These are phyloP conservation scores for Tremella yokohamensis DNA, from an alignment of 768 basidiomycete species.

Conservation along the genomic window DNA sequence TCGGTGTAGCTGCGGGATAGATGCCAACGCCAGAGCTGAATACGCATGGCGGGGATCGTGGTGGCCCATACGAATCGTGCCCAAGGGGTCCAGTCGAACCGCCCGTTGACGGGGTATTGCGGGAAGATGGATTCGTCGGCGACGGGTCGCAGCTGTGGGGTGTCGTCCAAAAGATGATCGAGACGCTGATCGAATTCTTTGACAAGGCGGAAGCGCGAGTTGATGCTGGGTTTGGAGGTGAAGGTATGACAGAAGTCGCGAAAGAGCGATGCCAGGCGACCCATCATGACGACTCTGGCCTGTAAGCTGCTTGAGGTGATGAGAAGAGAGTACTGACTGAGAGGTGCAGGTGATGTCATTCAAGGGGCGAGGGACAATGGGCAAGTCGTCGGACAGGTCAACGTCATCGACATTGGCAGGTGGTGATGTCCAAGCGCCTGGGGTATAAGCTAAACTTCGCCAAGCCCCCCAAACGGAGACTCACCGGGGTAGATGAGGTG, in stretches of 20 bases:
- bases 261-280: conserved; percentile 16
- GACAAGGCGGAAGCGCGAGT: conserved; percentile 14
- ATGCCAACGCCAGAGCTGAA: conserved; percentile 19
- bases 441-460: background rate
- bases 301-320: background rate
- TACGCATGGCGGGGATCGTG: conserved; percentile 13
- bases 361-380: conserved; percentile 14
- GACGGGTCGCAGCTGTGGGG: conserved; percentile 11
- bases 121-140: conserved; percentile 11
- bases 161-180: conserved; percentile 10
- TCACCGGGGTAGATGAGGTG: conserved; percentile 15
- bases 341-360: conserved; percentile 14
- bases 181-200: conserved; percentile 12
- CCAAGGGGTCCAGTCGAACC: conserved; percentile 19
- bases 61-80: conserved; percentile 19
- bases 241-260: conserved; percentile 18
- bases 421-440: conserved; percentile 19
- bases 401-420: conserved; percentile 20
- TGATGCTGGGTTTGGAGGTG: conserved; percentile 11
- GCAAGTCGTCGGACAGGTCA: conserved; percentile 13
- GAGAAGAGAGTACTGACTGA: conserved; percentile 12
- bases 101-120: background rate
- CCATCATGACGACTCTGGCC: conserved; percentile 16
- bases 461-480: background rate
- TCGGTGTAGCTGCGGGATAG: conserved; percentile 19